Conservation (phyloP, 345 rosid species). For the Linum lewisii region DNA sequence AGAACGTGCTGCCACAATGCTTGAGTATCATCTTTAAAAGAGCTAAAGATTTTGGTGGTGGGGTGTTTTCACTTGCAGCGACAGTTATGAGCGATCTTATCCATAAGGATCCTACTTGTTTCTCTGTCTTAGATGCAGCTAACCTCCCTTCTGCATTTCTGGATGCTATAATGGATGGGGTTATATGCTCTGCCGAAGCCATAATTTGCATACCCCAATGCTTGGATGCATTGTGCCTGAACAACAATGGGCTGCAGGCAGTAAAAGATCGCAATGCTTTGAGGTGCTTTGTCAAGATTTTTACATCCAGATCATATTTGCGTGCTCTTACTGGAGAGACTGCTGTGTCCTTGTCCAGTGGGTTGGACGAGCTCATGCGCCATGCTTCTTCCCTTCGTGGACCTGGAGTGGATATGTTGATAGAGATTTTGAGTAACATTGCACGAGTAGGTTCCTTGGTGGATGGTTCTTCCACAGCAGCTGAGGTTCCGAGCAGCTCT, state of each 20-base stretch:
- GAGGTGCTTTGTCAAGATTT: slow-evolving; percentile 85
- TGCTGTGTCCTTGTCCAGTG: slow-evolving; percentile 71
- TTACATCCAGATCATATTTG: slow-evolving; percentile 67
- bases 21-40: slow-evolving; percentile 66
- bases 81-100: slow-evolving; percentile 94
- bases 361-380: slow-evolving; percentile 89
- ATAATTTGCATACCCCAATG: slow-evolving; percentile 94
- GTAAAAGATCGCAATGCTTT: slow-evolving; percentile 79
- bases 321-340: slow-evolving; percentile 83
- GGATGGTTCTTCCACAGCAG: slow-evolving; percentile 36
- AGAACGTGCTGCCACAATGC: slow-evolving; percentile 80
- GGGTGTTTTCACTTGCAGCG: slow-evolving; percentile 92
- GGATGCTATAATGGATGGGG: slow-evolving; percentile 84
- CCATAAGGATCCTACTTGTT: slow-evolving; percentile 95
- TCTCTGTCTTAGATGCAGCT: slow-evolving; percentile 70
- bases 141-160: slow-evolving; percentile 90
- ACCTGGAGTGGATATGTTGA: slow-evolving; percentile 82
- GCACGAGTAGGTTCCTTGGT: slow-evolving; percentile 56
- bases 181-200: slow-evolving; percentile 81
- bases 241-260: slow-evolving; percentile 78
- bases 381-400: slow-evolving; percentile 84
- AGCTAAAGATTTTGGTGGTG: slow-evolving; percentile 94
- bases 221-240: slow-evolving; percentile 91
- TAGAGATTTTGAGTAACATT: slow-evolving; percentile 62
- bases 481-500: slow-evolving; percentile 33